Base-by-base conservation (phyloP, 352 stramenopile species). In the Phytophthora sansomeana region DNA sequence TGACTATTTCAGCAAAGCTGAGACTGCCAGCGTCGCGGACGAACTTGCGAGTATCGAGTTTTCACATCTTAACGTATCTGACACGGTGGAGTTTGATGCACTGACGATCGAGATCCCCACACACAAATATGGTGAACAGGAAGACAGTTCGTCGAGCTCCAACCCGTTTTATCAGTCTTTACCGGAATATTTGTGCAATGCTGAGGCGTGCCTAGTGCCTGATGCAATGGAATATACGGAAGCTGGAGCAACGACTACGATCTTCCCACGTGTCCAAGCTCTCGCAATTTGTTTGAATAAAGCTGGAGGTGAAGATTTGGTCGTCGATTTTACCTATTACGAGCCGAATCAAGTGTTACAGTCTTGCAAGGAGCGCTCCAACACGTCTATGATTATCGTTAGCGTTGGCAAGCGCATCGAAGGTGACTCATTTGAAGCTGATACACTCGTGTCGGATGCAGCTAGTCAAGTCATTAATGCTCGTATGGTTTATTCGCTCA, bases 401-500 rank as follows among this genome's bases (percentile, higher is more conserved):
- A 69, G 60, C 30, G 29, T 63, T 29, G 60, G 52, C 2, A 63
- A 63, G 11, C 60, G 60, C 5, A 49, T 57, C 11, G 52, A 63
- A 47, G 60, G 60, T 17, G 60, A 63, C 8, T 16, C 43, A 14
- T 63, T 69, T n/a, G 28, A 56, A 43, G 35, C 32, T 6, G 9
- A 21, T 43, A n/a, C n/a, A n/a, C 11, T 13, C 5, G n/a, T 32
- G 29, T 26, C 6, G 21, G 17, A 39, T 30, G 19, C 6, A 38
- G 2, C 33, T 5, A 14, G 9, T 9, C 52, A 28, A 63, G 26
- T 53, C 6, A 17, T 43, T 13, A 63, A 69, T 6, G 60, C 53
- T 57, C 41, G 39, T 2, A 55, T 67, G 26, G 39, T 71, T 16
- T 71, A 71, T 29, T 71, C 67, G 17, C 24, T 74, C 7, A 71